A percentile compares a stretch with the other conserved stretches of the same genome.
phyloP scores from a whole-genome alignment of 208 protist genomes.

The Trichomonas gallinae region DNA sequence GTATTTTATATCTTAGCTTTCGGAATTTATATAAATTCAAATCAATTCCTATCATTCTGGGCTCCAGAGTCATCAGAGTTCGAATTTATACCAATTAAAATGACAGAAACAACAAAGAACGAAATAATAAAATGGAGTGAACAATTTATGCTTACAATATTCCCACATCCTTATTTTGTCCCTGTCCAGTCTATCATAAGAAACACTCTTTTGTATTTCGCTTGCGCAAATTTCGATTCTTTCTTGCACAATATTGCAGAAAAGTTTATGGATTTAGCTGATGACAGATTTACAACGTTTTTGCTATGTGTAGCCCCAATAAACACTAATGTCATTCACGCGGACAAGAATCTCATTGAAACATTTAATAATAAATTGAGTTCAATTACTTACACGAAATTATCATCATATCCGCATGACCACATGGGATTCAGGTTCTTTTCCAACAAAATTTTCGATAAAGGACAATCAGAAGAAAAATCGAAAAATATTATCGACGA shows the following conservation, averaged over 20 bases:
- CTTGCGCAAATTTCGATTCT: not conserved
- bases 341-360: not conserved
- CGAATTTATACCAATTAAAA: not conserved
- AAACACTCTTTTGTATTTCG: not conserved
- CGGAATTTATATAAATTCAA: not conserved
- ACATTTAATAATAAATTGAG: not conserved
- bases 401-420: not conserved
- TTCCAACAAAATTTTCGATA: not conserved
- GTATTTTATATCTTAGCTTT: not conserved
- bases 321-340: not conserved
- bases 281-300: not conserved
- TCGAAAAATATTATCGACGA: not conserved
- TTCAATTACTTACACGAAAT: not conserved
- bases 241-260: not conserved
- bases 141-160: not conserved
- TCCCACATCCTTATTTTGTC: not conserved
- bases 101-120: not conserved
- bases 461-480: not conserved
- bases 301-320: not conserved
- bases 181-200: not conserved
- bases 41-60: not conserved
- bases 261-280: not conserved
- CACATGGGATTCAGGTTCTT: not conserved
- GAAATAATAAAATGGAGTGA: not conserved
- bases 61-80: not conserved